phyloP scores from a whole-genome alignment of 2,329 filamentous ascomycete species.

The Pyricularia sp. region DNA sequence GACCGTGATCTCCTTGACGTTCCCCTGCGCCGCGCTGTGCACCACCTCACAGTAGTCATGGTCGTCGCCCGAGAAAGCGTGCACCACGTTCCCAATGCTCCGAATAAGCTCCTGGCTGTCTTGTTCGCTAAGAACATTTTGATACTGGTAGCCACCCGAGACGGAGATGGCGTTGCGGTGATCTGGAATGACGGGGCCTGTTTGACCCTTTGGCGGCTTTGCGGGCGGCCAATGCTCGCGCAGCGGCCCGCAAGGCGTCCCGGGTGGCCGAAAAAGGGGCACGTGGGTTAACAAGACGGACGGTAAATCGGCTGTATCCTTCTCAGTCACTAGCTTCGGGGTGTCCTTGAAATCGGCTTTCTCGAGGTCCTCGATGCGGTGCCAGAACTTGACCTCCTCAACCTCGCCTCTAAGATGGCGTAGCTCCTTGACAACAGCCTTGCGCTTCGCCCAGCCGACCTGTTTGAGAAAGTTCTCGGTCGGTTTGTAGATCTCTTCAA shows the following conservation, averaged over 20 bases:
- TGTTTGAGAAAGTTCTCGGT: slow-evolving; percentile 62
- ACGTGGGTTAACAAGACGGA: slow-evolving; percentile 86
- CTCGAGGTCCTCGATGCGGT: slow-evolving; percentile 46
- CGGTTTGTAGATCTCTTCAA: slow-evolving; percentile 58
- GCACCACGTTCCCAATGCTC: slow-evolving; percentile 66
- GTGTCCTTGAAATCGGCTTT: slow-evolving; percentile 25
- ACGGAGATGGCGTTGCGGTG: slow-evolving; percentile 69
- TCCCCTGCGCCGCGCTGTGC: slow-evolving; percentile 56
- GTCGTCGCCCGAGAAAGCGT: slow-evolving; percentile 91
- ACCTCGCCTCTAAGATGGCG: slow-evolving; percentile 47
- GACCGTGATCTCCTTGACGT: slow-evolving; percentile 74
- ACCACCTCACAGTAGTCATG: slow-evolving; percentile 93
- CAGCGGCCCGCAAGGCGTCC: slow-evolving; percentile 75
- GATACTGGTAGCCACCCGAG: slow-evolving; percentile 79
- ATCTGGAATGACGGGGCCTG: slow-evolving; percentile 41
- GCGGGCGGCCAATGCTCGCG: slow-evolving; percentile 74
- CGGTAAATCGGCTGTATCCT: slow-evolving; percentile 51
- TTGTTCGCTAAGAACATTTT: slow-evolving; percentile 73
- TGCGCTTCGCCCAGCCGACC: slow-evolving; percentile 51
- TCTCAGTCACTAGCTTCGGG: slow-evolving; percentile 26
- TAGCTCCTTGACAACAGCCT: slow-evolving; percentile 56
- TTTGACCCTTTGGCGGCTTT: slow-evolving; percentile 45
- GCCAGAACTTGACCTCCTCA: slow-evolving; percentile 40
- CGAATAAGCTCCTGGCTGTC: slow-evolving; percentile 66
- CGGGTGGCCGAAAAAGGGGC: slow-evolving; percentile 68